These are phyloP conservation scores for Phytophthora lateralis DNA, from an alignment of 352 stramenopile species.

Conservation along the genomic window DNA sequence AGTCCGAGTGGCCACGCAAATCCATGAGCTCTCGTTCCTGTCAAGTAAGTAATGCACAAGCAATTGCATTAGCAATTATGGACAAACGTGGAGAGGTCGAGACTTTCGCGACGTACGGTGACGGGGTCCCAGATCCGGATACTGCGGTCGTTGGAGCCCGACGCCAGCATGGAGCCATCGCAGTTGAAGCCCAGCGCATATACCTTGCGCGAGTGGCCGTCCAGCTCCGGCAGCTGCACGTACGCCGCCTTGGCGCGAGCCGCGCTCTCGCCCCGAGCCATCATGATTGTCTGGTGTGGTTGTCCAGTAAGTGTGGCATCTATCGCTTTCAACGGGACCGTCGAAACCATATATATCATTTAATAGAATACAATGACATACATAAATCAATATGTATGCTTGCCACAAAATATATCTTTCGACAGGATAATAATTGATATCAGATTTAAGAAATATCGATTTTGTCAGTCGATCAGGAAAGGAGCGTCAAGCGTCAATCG, in stretches of 20 bases:
- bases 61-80: constrained; percentile 2
- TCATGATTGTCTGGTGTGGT: constrained; percentile 8
- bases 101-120: constrained; percentile 42
- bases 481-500: neutral
- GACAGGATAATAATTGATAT: neutral
- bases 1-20: constrained; percentile 74
- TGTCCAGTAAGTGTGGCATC: constrained; percentile 9
- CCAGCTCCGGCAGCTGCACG: constrained; percentile 75
- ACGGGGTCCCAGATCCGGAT: constrained; percentile 79
- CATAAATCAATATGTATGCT: neutral
- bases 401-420: neutral
- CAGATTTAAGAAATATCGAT: neutral
- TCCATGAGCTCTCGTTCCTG: constrained; percentile 67
- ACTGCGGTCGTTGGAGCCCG: constrained; percentile 78
- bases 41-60: neutral
- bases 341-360: neutral
- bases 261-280: constrained; percentile 25
- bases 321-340: constrained; percentile 4
- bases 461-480: neutral
- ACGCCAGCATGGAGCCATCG: constrained; percentile 73
- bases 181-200: constrained; percentile 84
- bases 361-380: neutral
- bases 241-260: constrained; percentile 30
- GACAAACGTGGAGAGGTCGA: neutral
- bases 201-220: constrained; percentile 80